Base-by-base conservation (phyloP, 2,329 filamentous ascomycete species). In the Rhytidhysteron rufulum region DNA sequence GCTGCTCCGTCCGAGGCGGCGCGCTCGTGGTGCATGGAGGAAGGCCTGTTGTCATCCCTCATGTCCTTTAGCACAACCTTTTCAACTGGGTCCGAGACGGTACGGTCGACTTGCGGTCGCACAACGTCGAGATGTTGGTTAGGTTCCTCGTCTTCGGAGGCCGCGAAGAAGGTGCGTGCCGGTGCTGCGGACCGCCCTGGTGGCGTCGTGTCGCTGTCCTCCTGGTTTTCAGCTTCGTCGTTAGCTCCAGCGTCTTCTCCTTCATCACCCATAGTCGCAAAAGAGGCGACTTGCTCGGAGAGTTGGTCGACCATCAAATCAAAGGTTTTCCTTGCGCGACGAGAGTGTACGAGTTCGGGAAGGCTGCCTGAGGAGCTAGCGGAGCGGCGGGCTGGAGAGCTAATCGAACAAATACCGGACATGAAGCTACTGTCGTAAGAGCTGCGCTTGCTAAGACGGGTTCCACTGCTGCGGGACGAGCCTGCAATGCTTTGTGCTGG, bases 361-460 rank as follows among this genome's bases (percentile, higher is more conserved):
- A 67, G 45, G 37, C 62, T 66, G 16, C 63, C 63, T 21, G 58
- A 57, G 18, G 64, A 67, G 44, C 62, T 61, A 21, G 60, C 61
- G 33, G 63, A 65, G 22, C 58, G 61, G 22, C 61, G 58, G 9
- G 61, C 40, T 4, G 60, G 57, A 13, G 60, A 59, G 38, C 52
- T 60, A 55, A 63, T 59, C 4, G 61, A 55, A 19, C 56, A 54
- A 13, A 57, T 61, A 33, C 50, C 52, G 5, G 74, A 77, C 38
- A 75, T 62, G 30, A 77, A 68, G 46, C 77, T 70, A 53, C 74
- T 78, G 53, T 79, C 75, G 42, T 78, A 75, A 4, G 75, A 79
- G 54, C 74, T 77, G 48, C 72, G 73, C 46, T 77, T 77, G 66
- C 75, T 78, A 37, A 75, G 71, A 11, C 70, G 71, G 3, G 73